A percentile compares a stretch with the other conserved stretches of the same genome.
These are phyloP conservation scores for Phtheirospermum japonicum DNA, from an alignment of 257 asterid species.

Conservation along the genomic window DNA sequence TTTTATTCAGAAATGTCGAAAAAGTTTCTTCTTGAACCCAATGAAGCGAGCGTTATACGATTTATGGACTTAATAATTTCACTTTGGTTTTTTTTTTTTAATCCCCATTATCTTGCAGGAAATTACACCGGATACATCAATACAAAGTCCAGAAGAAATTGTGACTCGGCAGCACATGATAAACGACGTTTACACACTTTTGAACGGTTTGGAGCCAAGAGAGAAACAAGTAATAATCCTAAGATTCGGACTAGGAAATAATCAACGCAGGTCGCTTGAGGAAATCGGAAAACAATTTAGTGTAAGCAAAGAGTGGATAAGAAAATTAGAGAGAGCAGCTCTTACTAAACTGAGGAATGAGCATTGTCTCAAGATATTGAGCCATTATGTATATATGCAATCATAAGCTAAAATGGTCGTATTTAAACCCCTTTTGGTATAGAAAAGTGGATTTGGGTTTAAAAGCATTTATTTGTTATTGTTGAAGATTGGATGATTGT, in stretches of 20 bases:
- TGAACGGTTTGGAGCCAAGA: slow-evolving; percentile 55
- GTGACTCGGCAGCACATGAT: slow-evolving; percentile 51
- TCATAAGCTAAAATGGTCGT: slow-evolving; percentile 2
- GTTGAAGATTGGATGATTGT: no score
- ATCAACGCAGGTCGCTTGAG: slow-evolving; percentile 59
- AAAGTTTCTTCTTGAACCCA: neutral
- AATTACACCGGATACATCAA: slow-evolving; percentile 54
- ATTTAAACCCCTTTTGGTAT: neutral
- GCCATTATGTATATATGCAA: slow-evolving; percentile 44
- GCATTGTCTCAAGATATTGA: slow-evolving; percentile 44
- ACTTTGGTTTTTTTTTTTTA: neutral
- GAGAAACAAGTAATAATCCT: slow-evolving; percentile 66
- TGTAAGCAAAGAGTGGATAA: slow-evolving; percentile 95
- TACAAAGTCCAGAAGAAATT: slow-evolving; percentile 52
- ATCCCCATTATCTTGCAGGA: slow-evolving; percentile 46
- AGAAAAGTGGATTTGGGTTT: neutral
- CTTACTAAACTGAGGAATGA: slow-evolving; percentile 50
- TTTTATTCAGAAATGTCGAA: neutral
- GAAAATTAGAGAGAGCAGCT: slow-evolving; percentile 68
- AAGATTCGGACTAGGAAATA: slow-evolving; percentile 66
- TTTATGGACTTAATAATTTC: neutral
- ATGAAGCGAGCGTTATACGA: neutral
- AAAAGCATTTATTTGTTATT: neutral
- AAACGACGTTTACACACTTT: slow-evolving; percentile 44
- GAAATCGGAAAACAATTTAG: slow-evolving; percentile 64